phyloP scores from a whole-genome alignment of 176 grass and related monocot genomes.

The Cocos nucifera region DNA sequence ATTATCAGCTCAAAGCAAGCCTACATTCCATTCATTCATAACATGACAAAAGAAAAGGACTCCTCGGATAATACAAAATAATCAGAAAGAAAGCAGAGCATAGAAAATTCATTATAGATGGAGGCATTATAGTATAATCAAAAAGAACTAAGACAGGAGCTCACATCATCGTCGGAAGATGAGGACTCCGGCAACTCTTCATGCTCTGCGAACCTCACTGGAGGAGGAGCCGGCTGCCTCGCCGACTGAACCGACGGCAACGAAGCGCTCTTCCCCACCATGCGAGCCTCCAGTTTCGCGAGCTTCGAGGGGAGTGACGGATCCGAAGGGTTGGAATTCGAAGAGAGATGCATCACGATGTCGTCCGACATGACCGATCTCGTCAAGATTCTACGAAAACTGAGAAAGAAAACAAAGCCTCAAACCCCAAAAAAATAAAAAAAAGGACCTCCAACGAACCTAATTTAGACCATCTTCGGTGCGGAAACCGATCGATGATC shows the following conservation, averaged over 20 bases:
- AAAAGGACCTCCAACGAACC: too few relatives aligned
- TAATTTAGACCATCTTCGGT: too few relatives aligned
- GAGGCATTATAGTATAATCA: too few relatives aligned
- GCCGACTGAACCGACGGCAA: conserved; percentile 37
- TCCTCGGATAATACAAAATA: too few relatives aligned
- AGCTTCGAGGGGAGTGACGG: conserved; percentile 68
- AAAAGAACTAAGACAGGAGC: conserved; percentile 23
- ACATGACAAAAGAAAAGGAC: too few relatives aligned
- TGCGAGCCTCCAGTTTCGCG: conserved; percentile 94
- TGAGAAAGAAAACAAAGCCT: conserved; percentile 10
- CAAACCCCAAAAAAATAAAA: too few relatives aligned
- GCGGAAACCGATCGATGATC: background rate
- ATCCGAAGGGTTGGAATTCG: conserved; percentile 72
- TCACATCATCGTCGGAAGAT: conserved; percentile 85
- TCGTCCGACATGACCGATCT: conserved; percentile 64
- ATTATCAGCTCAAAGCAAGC: too few relatives aligned
- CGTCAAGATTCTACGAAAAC: conserved; percentile 26
- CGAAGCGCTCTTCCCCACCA: conserved; percentile 89
- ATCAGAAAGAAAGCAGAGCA: too few relatives aligned
- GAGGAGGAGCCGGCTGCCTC: conserved; percentile 15
- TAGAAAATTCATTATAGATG: too few relatives aligned
- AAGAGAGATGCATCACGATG: conserved; percentile 90
- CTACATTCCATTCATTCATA: too few relatives aligned
- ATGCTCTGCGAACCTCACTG: conserved; percentile 49
- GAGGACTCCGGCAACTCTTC: conserved; percentile 76